These are phyloP conservation scores for Chloris gayana DNA, from an alignment of 176 grass and related monocot species.

Conservation along the genomic window DNA sequence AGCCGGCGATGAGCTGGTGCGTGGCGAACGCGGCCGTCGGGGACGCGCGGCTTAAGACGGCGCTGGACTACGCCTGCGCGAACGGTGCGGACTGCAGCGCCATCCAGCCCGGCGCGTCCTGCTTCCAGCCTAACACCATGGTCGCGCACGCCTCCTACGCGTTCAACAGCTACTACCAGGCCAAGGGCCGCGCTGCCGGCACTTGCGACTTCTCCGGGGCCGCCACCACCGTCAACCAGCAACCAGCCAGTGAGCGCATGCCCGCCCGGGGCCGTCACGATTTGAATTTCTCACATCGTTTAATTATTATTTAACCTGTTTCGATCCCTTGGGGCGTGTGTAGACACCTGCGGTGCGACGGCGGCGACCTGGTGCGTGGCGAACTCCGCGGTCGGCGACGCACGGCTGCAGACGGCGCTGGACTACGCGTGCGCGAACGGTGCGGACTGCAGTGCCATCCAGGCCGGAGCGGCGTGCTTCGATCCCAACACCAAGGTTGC, in stretches of 20 bases:
- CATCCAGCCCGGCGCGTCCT: neutral
- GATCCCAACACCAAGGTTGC: neutral
- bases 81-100: neutral
- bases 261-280: no score
- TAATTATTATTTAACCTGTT: neutral
- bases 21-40: neutral
- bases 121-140: neutral
- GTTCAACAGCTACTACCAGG: neutral
- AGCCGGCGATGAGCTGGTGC: neutral
- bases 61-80: neutral
- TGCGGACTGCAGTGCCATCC: neutral
- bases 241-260: neutral
- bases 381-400: neutral
- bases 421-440: neutral
- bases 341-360: neutral
- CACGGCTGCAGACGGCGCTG: neutral
- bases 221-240: neutral
- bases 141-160: neutral
- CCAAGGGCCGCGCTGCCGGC: neutral
- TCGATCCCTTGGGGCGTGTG: neutral
- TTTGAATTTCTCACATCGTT: no score
- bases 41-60: neutral
- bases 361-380: neutral
- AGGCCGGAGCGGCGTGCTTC: neutral
- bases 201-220: neutral